Evolutionary conservation across 495 filamentous ascomycete genomes (phyloP), one percentile per base, ranked within the genome.

Genomic region (Neurospora tetraspora): DNA sequence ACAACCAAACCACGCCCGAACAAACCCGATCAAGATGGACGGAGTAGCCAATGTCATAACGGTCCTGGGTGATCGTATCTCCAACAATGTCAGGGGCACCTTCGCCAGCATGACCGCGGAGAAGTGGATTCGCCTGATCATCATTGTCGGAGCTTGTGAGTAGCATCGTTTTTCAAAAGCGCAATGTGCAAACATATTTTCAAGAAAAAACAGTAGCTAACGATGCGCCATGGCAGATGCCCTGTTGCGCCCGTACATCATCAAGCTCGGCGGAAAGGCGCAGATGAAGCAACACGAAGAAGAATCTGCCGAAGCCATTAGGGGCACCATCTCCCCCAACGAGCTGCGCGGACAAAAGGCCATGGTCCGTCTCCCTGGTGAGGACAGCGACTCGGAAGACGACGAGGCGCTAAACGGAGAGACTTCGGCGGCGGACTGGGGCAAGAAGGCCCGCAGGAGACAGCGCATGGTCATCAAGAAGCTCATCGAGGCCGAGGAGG

Each of bases 241-340:
- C 72, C 80, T 93, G 18, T 73, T 93, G n/a, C 86, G 91, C 5
- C 90, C 91, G 1, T 91, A 89, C 77, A 82, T 93, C 70, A 80
- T 86, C 74, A 87, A 86, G 73, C 73, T 84, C 36, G 84, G 81
- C 37, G 81, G 77, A 23, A 80, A 79, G 70, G 74, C 73, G 10
- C 86, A 88, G 75, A 82, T 83, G 75, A 78, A 79, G 68, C 70
- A 86, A 40, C 78, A 87, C 74, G 86, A 87, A 71, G 77, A 83
- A 12, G 78, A 84, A 47, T 81, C 82, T 10, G 76, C 75, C 4
- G 40, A 73, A 65, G 80, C 80, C 8, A 73, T 74, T 20, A 72
- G 74, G 53, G 85, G 78, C 4, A 77, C 81, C 72, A 83, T 88
- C 38, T 82, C 82, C 9, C 82, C 85, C 20, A 88, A 89, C 78